Conservation (phyloP, 176 grass and related monocot species). For the Hordeum marinum region DNA sequence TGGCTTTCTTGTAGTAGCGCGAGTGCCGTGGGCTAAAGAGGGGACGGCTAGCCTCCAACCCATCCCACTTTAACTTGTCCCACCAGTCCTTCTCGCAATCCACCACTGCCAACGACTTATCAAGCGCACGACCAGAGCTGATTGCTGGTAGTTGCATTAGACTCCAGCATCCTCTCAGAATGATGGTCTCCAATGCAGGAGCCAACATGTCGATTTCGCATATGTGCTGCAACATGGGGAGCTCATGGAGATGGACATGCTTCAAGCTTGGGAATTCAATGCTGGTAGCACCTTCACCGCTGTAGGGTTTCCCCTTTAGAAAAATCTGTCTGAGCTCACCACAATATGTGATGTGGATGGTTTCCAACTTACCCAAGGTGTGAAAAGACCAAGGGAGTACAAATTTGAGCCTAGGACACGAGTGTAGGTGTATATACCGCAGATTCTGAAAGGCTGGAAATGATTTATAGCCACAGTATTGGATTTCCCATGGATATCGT, state of each 20-base stretch:
- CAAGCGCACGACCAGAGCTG: too few relatives aligned
- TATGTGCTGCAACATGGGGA: background rate
- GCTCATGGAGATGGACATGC: background rate
- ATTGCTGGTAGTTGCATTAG: background rate
- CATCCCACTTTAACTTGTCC: background rate
- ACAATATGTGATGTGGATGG: background rate
- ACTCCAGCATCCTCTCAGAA: background rate
- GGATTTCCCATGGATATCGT: too few relatives aligned
- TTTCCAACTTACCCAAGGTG: too few relatives aligned
- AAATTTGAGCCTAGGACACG: background rate
- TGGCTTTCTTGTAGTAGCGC: background rate
- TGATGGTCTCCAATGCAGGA: background rate
- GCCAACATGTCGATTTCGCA: background rate
- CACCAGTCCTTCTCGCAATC: background rate
- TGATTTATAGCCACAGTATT: too few relatives aligned
- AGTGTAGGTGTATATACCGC: background rate
- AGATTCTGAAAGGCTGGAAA: background rate
- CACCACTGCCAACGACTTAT: background rate
- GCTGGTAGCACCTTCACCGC: too few relatives aligned
- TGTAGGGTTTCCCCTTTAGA: too few relatives aligned
- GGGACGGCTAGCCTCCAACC: background rate
- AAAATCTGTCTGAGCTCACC: background rate
- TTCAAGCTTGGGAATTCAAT: background rate
- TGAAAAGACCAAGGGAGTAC: background rate
- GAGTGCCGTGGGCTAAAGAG: background rate